A percentile compares a stretch with the other conserved stretches of the same genome.
Conservation (phyloP, 2,329 filamentous ascomycete species). For the Fusarium sp. region DNA sequence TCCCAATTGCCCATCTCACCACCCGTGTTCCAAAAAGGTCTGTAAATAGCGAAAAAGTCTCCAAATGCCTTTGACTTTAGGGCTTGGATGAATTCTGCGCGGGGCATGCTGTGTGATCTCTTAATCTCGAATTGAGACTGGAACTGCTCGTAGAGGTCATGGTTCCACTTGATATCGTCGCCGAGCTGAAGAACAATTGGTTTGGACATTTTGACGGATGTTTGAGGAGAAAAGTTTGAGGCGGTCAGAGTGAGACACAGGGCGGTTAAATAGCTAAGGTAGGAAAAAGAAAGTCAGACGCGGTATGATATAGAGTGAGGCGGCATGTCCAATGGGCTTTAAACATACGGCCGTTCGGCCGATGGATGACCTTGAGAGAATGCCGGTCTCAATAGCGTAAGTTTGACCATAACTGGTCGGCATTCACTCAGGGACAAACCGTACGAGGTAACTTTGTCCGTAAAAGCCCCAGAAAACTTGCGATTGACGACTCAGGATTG, state of each 20-base stretch:
- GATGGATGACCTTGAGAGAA: conserved; percentile 37
- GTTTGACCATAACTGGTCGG: conserved; percentile 4
- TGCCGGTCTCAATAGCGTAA: conserved; percentile 30
- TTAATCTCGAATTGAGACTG: conserved; percentile 46
- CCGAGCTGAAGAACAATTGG: conserved; percentile 51
- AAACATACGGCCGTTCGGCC: conserved; percentile 38
- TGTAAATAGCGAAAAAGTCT: conserved; percentile 48
- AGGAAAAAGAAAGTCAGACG: not conserved
- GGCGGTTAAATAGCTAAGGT: not conserved
- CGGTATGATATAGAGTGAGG: no score
- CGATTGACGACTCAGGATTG: conserved; percentile 1
- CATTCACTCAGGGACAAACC: not conserved
- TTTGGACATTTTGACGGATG: conserved; percentile 38
- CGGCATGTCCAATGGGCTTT: conserved; percentile 16
- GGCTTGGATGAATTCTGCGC: conserved; percentile 46
- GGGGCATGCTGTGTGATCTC: conserved; percentile 48
- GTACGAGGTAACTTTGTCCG: conserved; percentile 2
- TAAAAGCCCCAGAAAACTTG: not conserved
- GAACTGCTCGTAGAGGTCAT: conserved; percentile 46
- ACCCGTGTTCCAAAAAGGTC: conserved; percentile 50
- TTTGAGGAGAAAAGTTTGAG: no score
- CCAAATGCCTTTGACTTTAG: conserved; percentile 46
- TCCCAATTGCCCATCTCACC: conserved; percentile 52
- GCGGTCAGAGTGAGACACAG: not conserved
- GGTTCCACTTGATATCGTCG: conserved; percentile 50